Conservation (phyloP, 306 rosid genomes). For the Vigna mungo region DNA sequence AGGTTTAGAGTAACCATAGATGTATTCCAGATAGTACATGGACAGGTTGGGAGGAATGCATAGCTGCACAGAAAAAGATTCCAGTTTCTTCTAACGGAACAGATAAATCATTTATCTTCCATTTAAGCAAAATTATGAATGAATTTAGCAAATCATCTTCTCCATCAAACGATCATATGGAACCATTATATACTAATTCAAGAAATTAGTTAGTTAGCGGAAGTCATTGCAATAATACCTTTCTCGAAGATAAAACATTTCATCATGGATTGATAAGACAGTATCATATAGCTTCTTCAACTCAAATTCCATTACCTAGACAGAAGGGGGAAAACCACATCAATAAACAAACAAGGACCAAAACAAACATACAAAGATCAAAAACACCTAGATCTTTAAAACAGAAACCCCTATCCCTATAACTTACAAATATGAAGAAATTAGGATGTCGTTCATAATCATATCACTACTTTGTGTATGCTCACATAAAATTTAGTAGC, state of each 20-base stretch:
- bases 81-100: conserved; percentile 14
- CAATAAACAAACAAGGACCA: conserved; percentile 24
- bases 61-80: background rate
- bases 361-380: conserved; percentile 16
- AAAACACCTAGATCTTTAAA: conserved; percentile 8
- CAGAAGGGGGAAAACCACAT: conserved; percentile 38
- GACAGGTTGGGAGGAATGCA: conserved; percentile 10
- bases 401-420: background rate
- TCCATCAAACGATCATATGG: conserved; percentile 21
- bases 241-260: conserved; percentile 97
- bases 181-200: background rate
- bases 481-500: conserved; percentile 33
- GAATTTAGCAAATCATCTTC: conserved; percentile 8
- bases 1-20: background rate
- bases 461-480: background rate
- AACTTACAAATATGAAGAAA: conserved; percentile 21
- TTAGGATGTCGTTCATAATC: background rate
- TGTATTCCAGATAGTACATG: background rate
- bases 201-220: conserved; percentile 4
- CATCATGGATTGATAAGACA: conserved; percentile 79
- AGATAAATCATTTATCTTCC: conserved; percentile 16
- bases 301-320: conserved; percentile 85
- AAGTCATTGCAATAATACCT: conserved; percentile 58
- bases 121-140: conserved; percentile 8
- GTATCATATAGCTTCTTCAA: conserved; percentile 77